Base-by-base conservation (phyloP, 495 filamentous ascomycete species). In the Amphirosellinia nigrospora region DNA sequence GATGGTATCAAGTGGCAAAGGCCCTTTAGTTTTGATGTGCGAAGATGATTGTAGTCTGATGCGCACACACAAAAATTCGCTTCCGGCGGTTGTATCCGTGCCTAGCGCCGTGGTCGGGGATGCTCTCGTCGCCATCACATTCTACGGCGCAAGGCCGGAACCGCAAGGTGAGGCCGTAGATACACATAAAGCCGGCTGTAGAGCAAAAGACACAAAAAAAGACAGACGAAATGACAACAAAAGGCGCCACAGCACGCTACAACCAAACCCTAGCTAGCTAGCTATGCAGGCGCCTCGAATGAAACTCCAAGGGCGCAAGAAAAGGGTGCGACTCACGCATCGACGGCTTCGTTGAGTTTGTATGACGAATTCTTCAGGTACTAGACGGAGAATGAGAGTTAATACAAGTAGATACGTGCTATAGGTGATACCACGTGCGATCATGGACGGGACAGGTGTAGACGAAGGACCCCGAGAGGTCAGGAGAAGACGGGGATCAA, bases 281-380 rank as follows among this genome's bases (percentile, higher is more conserved):
- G 30, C 38, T 13, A 30, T 52, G 61, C 15, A 53, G 53, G 21
- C 26, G 0, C 13, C 32, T 60, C 11, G 48, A 26, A 61, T 15
- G 36, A 45, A 61, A 43, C 50, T 34, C 16, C 30, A 19, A 66
- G 48, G 66, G 53, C 55, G 69, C 38, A 64, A 41, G 39, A 66
- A 70, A 62, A 73, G 3, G n/a, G 28, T 4, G 28, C 36, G 34
- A 82, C 85, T 84, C 77, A 87, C 85, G 79, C 75, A 73, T 86
- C 83, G 28, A 82, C 72, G 55, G 86, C 86, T 60, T 83, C 79
- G n/a, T 87, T 79, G 10, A 88, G 68, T 64, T 83, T 83, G 75
- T 83, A 88, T 19, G 75, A 75, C 11, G 78, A 70, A 30, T 72
- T 80, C 55, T 77, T 81, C 1, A 83, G 75, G 60, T 77, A 83